Evolutionary conservation across 148 eudicot species (phyloP), one percentile per base, ranked within the genome.

Genomic region (Cornus florida): DNA sequence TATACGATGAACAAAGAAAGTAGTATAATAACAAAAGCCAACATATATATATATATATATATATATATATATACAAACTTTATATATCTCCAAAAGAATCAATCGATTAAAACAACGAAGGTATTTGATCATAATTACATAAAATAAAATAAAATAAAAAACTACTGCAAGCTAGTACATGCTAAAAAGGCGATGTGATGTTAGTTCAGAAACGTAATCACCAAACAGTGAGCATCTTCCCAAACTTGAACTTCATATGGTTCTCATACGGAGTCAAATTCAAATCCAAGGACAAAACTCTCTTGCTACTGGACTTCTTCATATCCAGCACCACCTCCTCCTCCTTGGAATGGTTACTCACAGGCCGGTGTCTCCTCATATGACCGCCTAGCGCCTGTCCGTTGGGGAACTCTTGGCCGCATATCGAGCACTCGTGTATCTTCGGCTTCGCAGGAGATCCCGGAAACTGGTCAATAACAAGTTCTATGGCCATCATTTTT

Each of bases 311-410:
- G 24, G 24, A 23, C 64, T 46, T 76, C 72, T 67, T 46, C 24
- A 66, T 11, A 10, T 64, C 71, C 56, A 31, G 33, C 67, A 22
- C 59, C 77, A 16, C 13, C n/a, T 16, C 13, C 31, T 16, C 6
- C 5, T 39, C 24, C 10, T 16, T 9, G 0, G n/a, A 43, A 43
- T 43, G 48, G 10, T 9, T 43, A 6, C 6, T 43, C 10, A 9
- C 53, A 2, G 22, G n/a, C 1, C 89, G 68, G 78, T 91, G 94
- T 0, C 85, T 80, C 53, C 94, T 82, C 94, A 89, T 91, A 74
- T 91, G 94, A 4, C 94, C 91, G 2, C 92, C 94, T 0, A 89
- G 82, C 0, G 92, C 92, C 53, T 89, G 94, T 2, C 94, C 94
- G 0, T 79, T 84, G 2, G 86, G 76, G 28, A 91, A 91, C 71